Base-by-base conservation (phyloP, 2,329 filamentous ascomycete genomes). In the Sporothrix pseudoabietina region DNA sequence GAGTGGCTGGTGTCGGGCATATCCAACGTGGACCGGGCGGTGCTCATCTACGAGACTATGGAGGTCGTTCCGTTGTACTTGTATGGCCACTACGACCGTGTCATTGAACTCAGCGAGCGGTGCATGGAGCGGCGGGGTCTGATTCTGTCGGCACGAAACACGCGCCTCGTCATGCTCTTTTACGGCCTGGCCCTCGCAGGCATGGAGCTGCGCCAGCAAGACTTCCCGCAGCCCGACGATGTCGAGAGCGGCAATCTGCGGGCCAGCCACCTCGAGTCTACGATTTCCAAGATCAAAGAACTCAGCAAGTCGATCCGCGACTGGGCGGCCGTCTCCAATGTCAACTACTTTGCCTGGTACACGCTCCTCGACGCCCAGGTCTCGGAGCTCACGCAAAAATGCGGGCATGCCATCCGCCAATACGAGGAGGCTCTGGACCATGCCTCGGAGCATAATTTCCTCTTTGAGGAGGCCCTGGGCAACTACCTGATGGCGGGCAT, bases 351-450 rank as follows among this genome's bases (percentile, higher is more conserved):
- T 10, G 82, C 87, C 0, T 94, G 91, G 90, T 88, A 90, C 4
- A 87, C 86, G 73, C 82, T 93, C 16, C 83, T 95, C 0, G 87
- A 89, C 72, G 92, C 91, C 1, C 90, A 93, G 77, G 82, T 92
- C 22, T 85, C 87, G 3, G 92, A 94, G 76, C 83, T 92, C 72
- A 82, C 84, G 5, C 82, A 82, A 8, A 82, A 90, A 47, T 85
- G 89, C 74, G 89, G 87, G 3, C 78, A 81, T 2, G 89, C 91
- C 8, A 84, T 94, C 47, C 83, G 83, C 32, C 83, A 87, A 61
- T 94, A 93, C 77, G 92, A 95, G 79, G 85, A 88, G 75, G 89
- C 90, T 7, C 82, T 94, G 73, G 91, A 94, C 77, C 92, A 94
- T 77, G 88, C 90, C 14, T 85, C 91, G 26, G 85, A 91, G 72